Evolutionary conservation across 768 basidiomycete genomes (phyloP), one percentile per base, ranked within the genome.

Genomic region (Wakefieldia striispora): DNA sequence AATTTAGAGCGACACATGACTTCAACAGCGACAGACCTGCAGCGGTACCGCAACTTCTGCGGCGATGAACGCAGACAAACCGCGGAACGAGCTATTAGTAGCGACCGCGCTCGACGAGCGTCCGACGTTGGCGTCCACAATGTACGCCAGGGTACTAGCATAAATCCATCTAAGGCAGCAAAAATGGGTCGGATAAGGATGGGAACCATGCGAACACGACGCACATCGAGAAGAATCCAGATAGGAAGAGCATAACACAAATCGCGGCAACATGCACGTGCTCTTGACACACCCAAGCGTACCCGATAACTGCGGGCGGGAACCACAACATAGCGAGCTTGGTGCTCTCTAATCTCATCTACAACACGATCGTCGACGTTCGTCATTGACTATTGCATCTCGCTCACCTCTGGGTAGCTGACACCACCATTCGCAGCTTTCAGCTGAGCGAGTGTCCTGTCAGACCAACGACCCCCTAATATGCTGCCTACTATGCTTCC

Each of bases 41-140:
- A 93, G 71, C 0, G 91, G 90, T 0, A 90, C 80, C 0, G 88
- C 86, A 12, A 88, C 71, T 64, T 94, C 89, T 0, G 80, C 79
- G 0, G 82, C 82, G 13, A 88, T 59, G 61, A 88, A 88, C 3
- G 83, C 91, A 17, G 72, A 70, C 1, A 76, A 16, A 0, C 91
- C 90, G 27, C 92, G 79, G 66, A 88, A 86, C 19, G 78, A 78
- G 46, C 85, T 86, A 65, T 95, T 95, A 26, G 78, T 70, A 0
- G 92, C 90, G 10, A 83, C 79, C 0, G 88, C 90, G 3, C 81
- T 82, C 0, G 89, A n/a, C n/a, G n/a, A n/a, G n/a, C n/a, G n/a
- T n/a, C n/a, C n/a, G n/a, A n/a, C n/a, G n/a, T n/a, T n/a, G 10
- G 91, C 82, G 61, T 95, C 92, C 6, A 94, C 90, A 35, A 94